A percentile compares a stretch with the other conserved stretches of the same genome.
Conservation (phyloP, 2,329 filamentous ascomycete species). For the Colletotrichum sansevieriae region DNA sequence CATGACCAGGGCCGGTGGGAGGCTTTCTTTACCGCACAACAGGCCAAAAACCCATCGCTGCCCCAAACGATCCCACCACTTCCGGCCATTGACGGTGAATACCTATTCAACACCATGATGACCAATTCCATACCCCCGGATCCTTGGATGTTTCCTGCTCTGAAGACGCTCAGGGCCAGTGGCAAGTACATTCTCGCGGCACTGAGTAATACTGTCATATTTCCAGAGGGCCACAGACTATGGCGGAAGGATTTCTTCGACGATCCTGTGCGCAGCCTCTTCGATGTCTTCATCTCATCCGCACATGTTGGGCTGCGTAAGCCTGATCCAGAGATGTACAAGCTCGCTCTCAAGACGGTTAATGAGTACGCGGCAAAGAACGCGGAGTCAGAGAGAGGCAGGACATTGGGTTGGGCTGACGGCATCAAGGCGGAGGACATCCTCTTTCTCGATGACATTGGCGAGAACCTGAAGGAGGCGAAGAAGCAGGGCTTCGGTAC, state of each 20-base stretch:
- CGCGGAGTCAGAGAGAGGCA: constrained; percentile 54
- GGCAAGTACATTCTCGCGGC: constrained; percentile 81
- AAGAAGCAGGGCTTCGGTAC: constrained; percentile 82
- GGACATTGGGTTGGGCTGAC: constrained; percentile 58
- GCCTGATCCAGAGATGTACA: constrained; percentile 86
- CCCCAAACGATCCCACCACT: constrained; percentile 67
- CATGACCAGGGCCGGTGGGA: constrained; percentile 76
- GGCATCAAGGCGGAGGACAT: constrained; percentile 75
- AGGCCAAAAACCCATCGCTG: constrained; percentile 56
- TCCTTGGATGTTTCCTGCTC: constrained; percentile 88
- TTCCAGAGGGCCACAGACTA: constrained; percentile 80
- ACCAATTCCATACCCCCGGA: constrained; percentile 76
- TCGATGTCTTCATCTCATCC: constrained; percentile 90
- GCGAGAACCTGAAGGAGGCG: constrained; percentile 88
- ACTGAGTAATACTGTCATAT: constrained; percentile 90
- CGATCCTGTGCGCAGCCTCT: constrained; percentile 73
- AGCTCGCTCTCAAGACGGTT: constrained; percentile 76
- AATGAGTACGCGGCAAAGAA: constrained; percentile 72
- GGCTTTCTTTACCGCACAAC: constrained; percentile 67
- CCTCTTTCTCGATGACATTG: constrained; percentile 94
- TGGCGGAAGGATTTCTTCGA: constrained; percentile 64
- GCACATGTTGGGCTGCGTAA: constrained; percentile 91
- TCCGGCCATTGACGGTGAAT: constrained; percentile 81
- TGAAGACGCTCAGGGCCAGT: constrained; percentile 75
- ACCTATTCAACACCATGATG: constrained; percentile 95